phyloP scores from a whole-genome alignment of 495 filamentous ascomycete species.

The Penicillium daleae region DNA sequence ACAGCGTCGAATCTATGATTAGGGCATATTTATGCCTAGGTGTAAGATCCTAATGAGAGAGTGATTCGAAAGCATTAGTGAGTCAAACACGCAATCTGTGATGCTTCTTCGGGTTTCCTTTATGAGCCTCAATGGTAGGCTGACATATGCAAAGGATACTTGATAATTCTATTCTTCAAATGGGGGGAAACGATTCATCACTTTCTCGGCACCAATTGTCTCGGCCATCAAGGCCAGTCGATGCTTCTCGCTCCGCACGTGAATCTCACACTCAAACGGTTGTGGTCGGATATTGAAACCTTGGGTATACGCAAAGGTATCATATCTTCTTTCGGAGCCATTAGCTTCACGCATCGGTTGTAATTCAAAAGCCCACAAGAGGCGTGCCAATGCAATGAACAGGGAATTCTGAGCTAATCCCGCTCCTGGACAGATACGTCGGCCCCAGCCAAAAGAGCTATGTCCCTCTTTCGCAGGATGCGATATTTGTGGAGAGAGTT shows the following conservation, averaged over 20 bases:
- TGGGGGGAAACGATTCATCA: slow-evolving; percentile 14
- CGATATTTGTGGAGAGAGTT: slow-evolving; percentile 7
- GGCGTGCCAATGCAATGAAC: slow-evolving; percentile 50
- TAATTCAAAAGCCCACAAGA: slow-evolving; percentile 59
- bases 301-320: slow-evolving; percentile 30
- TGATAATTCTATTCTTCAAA: slow-evolving; percentile 13
- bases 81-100: neutral
- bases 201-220: neutral
- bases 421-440: slow-evolving; percentile 43
- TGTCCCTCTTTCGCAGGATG: slow-evolving; percentile 26
- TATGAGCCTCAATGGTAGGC: neutral
- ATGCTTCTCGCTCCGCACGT: slow-evolving; percentile 14
- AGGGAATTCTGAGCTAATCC: slow-evolving; percentile 56
- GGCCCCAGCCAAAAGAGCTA: slow-evolving; percentile 29
- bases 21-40: too few species aligned
- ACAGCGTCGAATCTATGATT: too few species aligned
- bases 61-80: too few species aligned
- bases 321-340: slow-evolving; percentile 18
- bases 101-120: neutral
- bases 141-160: neutral
- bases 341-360: slow-evolving; percentile 48
- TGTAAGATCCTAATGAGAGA: too few species aligned
- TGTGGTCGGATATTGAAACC: slow-evolving; percentile 29
- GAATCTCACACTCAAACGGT: slow-evolving; percentile 24
- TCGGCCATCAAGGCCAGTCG: slow-evolving; percentile 14